Percentiles rank a stretch among this genome's conserved stretches.
Conservation (phyloP, 768 basidiomycete species). For the Crepidotus variabilis region DNA sequence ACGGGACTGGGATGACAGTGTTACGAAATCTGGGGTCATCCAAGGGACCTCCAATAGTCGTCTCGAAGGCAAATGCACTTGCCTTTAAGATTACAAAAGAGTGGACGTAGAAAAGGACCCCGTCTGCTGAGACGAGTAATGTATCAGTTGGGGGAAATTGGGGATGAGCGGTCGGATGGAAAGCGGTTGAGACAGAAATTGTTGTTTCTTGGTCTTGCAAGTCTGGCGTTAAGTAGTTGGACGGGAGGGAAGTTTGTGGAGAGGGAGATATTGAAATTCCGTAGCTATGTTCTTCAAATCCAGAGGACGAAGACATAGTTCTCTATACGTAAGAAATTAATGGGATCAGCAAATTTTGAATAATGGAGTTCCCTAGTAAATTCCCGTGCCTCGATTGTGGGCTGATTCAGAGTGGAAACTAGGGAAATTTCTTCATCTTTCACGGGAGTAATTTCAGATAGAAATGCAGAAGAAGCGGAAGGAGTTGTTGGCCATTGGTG, state of each 20-base stretch:
- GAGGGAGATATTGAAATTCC: neutral
- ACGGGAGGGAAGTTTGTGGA: neutral
- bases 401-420: no score
- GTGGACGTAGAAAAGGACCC: constrained; percentile 63
- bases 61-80: constrained; percentile 44
- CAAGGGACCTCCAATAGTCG: constrained; percentile 22
- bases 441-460: no score
- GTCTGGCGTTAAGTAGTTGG: neutral
- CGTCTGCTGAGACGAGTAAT: constrained; percentile 50
- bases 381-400: no score
- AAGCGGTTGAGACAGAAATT: constrained; percentile 21
- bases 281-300: neutral
- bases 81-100: constrained; percentile 34
- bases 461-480: no score
- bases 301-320: neutral
- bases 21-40: constrained; percentile 10
- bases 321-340: no score
- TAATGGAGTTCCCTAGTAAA: no score
- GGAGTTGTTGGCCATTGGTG: no score
- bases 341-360: no score
- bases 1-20: constrained; percentile 37
- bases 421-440: no score
- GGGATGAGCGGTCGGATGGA: constrained; percentile 17
- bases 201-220: neutral
- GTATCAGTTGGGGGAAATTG: constrained; percentile 12